Conservation (phyloP, 495 filamentous ascomycete species). For the Xylaria intraflava region DNA sequence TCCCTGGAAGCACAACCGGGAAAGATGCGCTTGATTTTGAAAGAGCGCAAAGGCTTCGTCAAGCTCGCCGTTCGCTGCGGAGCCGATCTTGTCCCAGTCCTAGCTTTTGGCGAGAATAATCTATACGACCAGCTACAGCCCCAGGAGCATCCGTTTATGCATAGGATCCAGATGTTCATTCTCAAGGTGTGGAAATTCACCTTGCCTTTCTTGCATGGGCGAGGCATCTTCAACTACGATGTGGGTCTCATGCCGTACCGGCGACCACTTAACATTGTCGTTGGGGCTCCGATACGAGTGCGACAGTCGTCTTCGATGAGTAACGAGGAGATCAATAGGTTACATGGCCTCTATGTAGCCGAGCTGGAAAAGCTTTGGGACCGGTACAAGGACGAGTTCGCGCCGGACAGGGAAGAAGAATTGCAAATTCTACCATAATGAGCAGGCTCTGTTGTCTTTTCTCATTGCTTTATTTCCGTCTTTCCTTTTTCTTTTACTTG, state of each 20-base stretch:
- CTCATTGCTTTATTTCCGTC: too few relatives aligned
- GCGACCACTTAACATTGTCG: constrained; percentile 76
- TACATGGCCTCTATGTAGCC: constrained; percentile 70
- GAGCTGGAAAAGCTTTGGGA: constrained; percentile 84
- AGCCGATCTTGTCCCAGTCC: constrained; percentile 84
- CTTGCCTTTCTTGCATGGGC: constrained; percentile 79
- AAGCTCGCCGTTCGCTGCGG: constrained; percentile 86
- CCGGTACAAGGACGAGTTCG: constrained; percentile 80
- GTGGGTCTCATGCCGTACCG: constrained; percentile 93
- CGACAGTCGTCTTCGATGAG: constrained; percentile 45
- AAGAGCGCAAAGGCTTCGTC: constrained; percentile 82
- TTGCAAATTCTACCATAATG: constrained; percentile 68
- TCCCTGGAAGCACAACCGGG: constrained; percentile 79
- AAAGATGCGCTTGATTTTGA: constrained; percentile 66
- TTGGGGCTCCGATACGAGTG: constrained; percentile 73
- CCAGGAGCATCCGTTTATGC: constrained; percentile 61
- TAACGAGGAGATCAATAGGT: constrained; percentile 65
- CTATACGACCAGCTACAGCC: constrained; percentile 82
- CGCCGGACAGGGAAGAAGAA: constrained; percentile 61
- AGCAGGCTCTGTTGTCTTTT: background rate
- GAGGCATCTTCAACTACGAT: constrained; percentile 96
- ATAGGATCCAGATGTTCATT: constrained; percentile 69
- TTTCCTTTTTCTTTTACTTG: background rate
- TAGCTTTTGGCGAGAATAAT: constrained; percentile 93
- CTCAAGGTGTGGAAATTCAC: constrained; percentile 90